These are phyloP conservation scores for Parsonsia alboflavescens DNA, from an alignment of 257 asterid genomes.

Conservation along the genomic window DNA sequence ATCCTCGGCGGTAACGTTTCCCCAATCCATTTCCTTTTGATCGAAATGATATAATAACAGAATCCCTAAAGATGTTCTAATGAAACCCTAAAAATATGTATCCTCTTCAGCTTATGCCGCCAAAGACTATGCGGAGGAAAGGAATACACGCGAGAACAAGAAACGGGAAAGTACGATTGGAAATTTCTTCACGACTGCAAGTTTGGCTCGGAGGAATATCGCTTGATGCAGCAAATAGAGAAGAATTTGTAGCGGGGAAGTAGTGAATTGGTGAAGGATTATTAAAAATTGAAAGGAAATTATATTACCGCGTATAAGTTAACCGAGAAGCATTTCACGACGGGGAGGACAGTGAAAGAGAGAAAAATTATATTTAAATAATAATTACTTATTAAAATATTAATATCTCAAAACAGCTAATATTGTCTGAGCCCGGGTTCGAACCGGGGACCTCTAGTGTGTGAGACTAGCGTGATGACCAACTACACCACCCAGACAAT, in stretches of 20 bases:
- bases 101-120: background rate
- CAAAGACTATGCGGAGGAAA: background rate
- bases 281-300: background rate
- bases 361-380: background rate
- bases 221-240: background rate
- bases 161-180: background rate
- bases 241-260: background rate
- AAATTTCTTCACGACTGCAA: background rate
- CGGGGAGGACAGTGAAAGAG: background rate
- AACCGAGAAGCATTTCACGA: background rate
- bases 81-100: slow-evolving; percentile 31
- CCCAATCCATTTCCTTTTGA: slow-evolving; percentile 66
- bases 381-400: no score
- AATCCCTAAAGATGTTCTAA: background rate
- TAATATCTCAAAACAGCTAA: no score
- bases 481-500: slow-evolving; percentile 53
- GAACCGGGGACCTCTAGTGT: slow-evolving; percentile 81
- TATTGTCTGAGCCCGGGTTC: slow-evolving; percentile 68
- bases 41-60: background rate
- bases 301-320: no score
- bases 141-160: background rate
- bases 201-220: background rate
- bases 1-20: slow-evolving; percentile 86
- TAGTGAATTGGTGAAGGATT: background rate
- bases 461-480: slow-evolving; percentile 80